Evolutionary conservation across 495 filamentous ascomycete genomes (phyloP), one percentile per base, ranked within the genome.

Genomic region (Terfezia boudieri): DNA sequence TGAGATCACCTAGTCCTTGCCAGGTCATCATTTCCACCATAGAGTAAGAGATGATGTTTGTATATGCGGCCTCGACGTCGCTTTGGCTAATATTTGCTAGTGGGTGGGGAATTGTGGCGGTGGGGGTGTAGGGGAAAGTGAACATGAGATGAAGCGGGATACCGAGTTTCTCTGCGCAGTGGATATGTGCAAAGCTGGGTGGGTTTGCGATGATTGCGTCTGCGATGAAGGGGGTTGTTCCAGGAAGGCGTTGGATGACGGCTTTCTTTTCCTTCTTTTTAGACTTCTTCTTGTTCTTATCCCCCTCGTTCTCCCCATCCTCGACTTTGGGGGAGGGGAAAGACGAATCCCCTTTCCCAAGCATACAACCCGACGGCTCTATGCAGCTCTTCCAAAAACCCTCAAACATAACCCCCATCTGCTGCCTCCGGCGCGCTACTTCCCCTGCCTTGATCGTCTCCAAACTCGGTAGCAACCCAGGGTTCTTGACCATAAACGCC

Each of bases 401-500:
- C 50, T 74, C 62, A 52, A 81, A 69, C 67, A 81, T 79, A 56
- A 77, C 69, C 22, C 73, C 73, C 68, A 85, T 83, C 9, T 74
- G 73, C 37, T 74, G 68, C 8, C 81, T 67, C 32, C 78, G 67
- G 46, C 69, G 67, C 11, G 70, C 72, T 58, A 84, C 75, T 60
- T 84, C 81, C 9, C 82, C 82, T 37, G 70, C 73, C 58, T 75
- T 79, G 17, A 85, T 66, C 0, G 78, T 76, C 20, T 81, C 74
- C 20, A 84, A 62, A 1, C 70, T 74, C 0, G 81, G 82, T 46
- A 85, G 76, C 63, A 85, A 66, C 0, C 81, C 80, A 0, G 81
- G 82, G 66, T 85, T 82, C 65, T 84, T 84, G 38, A 85, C 81
- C 81, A 84, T 84, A 60, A 82, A 85, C 4, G 81, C 82, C 82